Conservation (phyloP, 75 land plant genomes). For the Selaginella moellendorffii region DNA sequence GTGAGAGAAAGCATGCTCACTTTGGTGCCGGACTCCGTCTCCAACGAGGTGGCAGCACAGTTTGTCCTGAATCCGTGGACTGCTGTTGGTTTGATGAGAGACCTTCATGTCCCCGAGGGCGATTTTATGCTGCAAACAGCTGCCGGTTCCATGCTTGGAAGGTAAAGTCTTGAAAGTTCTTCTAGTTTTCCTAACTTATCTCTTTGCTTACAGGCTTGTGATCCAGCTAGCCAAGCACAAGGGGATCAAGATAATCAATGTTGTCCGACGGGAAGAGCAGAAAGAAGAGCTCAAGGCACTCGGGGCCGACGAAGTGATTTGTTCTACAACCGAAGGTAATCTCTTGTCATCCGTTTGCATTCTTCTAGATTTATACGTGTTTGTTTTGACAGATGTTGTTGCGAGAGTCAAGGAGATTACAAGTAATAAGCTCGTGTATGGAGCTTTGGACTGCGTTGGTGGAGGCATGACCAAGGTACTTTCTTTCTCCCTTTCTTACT, state of each 20-base stretch:
- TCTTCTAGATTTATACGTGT: not conserved
- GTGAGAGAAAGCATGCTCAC: not conserved
- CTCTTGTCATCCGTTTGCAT: not conserved
- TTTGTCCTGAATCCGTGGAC: conserved; percentile 21
- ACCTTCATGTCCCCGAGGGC: conserved; percentile 2
- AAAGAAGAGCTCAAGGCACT: conserved; percentile 19
- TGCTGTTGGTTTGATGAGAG: conserved; percentile 3
- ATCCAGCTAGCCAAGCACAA: conserved; percentile 23
- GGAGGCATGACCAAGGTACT: conserved; percentile 17
- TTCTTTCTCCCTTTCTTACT: no score
- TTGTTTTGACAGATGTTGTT: conserved; percentile 10
- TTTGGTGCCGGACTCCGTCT: conserved; percentile 16
- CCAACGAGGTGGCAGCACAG: conserved; percentile 18
- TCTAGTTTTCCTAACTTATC: not conserved
- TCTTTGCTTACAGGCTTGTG: conserved; percentile 7
- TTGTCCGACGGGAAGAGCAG: conserved; percentile 27
- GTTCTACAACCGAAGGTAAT: conserved; percentile 10
- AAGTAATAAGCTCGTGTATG: conserved; percentile 13
- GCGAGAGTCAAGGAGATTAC: conserved; percentile 20
- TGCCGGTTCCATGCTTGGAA: not conserved
- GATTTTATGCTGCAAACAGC: not conserved
- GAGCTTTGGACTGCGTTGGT: conserved; percentile 14
- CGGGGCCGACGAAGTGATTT: conserved; percentile 29
- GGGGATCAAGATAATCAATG: conserved; percentile 25
- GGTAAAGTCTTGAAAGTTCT: no score